A percentile compares a stretch with the other conserved stretches of the same genome.
These are phyloP conservation scores for Coemansia sp. DNA, from an alignment of 192 early-diverging fungal species.

Conservation along the genomic window DNA sequence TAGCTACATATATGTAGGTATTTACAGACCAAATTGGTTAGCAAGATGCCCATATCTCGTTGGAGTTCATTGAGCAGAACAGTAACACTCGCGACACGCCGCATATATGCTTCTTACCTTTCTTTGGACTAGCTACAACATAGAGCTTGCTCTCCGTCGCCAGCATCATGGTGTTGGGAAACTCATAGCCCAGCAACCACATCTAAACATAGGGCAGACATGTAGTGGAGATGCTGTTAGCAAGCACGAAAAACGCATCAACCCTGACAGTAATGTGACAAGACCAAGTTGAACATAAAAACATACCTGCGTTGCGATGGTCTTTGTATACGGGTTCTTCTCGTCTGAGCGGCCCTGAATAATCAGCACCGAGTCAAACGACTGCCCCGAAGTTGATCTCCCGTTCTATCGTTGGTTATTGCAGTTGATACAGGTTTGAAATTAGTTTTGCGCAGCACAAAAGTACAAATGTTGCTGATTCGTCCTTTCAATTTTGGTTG, in stretches of 20 bases:
- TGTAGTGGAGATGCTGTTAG: not conserved
- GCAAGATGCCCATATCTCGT: not conserved
- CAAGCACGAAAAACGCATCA: not conserved
- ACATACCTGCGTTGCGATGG: slow-evolving; percentile 60
- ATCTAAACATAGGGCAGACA: slow-evolving; percentile 54
- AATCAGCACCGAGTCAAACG: slow-evolving; percentile 37
- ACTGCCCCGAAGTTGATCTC: not conserved
- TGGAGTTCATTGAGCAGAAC: slow-evolving; percentile 29
- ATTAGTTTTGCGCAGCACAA: not conserved
- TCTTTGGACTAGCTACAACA: slow-evolving; percentile 78
- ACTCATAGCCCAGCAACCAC: slow-evolving; percentile 93
- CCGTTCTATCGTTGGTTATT: slow-evolving; percentile 8
- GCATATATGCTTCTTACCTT: slow-evolving; percentile 54
- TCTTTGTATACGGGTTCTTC: slow-evolving; percentile 47
- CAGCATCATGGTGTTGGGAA: slow-evolving; percentile 80
- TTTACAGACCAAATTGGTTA: not conserved
- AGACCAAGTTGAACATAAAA: not conserved
- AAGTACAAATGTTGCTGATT: not conserved
- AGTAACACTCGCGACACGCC: not conserved
- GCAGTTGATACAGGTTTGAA: not conserved
- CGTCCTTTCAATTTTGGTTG: not conserved
- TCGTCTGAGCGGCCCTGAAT: slow-evolving; percentile 36
- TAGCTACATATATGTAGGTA: slow-evolving; percentile 36
- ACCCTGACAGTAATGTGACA: not conserved
- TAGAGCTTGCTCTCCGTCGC: slow-evolving; percentile 73